Evolutionary conservation across 768 basidiomycete species (phyloP).

Genomic region (Butyriboletus loyo): DNA sequence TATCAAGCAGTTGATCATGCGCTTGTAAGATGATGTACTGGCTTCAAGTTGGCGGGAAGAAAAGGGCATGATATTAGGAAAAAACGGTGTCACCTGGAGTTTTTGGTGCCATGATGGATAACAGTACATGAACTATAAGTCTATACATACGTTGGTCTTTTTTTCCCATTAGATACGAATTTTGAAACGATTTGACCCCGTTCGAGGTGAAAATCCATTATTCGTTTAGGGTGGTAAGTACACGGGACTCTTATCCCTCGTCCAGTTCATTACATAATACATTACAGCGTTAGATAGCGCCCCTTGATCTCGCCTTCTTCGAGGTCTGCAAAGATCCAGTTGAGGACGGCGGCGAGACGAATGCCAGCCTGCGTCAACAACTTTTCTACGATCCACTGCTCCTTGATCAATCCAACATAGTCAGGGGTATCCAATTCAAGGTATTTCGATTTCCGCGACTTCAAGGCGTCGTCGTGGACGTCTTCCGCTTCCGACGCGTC

Average conservation of each 20-base stretch:
- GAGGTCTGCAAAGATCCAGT: slow-evolving; percentile 55
- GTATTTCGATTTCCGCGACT: slow-evolving; percentile 31
- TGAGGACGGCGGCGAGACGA: slow-evolving; percentile 79
- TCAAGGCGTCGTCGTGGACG: not conserved
- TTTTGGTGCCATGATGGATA: not conserved
- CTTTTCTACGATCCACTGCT: slow-evolving; percentile 73
- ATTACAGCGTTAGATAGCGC: slow-evolving; percentile 3
- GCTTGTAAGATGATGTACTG: slow-evolving; percentile 38
- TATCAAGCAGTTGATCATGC: slow-evolving; percentile 82
- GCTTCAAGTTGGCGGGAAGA: not conserved
- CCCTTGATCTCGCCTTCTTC: not conserved
- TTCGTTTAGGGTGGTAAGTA: not conserved
- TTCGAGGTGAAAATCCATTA: not conserved
- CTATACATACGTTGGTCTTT: not conserved
- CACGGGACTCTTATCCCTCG: not conserved
- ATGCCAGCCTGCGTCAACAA: slow-evolving; percentile 81
- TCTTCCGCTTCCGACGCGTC: not conserved
- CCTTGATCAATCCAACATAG: slow-evolving; percentile 68
- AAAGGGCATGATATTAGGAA: not conserved
- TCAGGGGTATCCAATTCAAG: slow-evolving; percentile 79
- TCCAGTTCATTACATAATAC: not conserved
- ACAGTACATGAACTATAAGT: not conserved
- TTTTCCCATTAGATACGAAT: not conserved
- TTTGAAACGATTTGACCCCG: not conserved
- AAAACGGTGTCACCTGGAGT: not conserved